Conservation (phyloP, 2,329 filamentous ascomycete genomes). For the Sordariomycetes sp. region DNA sequence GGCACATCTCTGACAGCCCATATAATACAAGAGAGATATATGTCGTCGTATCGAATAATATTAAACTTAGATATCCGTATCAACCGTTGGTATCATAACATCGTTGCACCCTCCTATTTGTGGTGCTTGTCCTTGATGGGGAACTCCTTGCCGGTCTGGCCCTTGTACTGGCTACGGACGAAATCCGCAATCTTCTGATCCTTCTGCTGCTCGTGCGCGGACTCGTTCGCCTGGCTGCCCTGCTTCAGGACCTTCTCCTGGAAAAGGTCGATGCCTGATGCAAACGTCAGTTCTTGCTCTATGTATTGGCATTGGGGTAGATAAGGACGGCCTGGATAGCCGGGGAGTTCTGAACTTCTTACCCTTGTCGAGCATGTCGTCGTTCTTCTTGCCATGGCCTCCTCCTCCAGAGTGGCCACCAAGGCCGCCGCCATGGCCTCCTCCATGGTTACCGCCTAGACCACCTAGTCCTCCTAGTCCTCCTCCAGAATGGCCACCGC, state of each 20-base stretch:
- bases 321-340: not conserved
- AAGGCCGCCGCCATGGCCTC: not conserved
- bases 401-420: conserved; percentile 24
- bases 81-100: no score
- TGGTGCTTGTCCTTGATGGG: conserved; percentile 59
- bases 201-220: conserved; percentile 70
- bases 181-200: conserved; percentile 69
- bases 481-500: not conserved
- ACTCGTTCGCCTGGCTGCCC: conserved; percentile 62
- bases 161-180: conserved; percentile 63
- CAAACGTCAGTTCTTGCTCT: not conserved
- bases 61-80: no score
- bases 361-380: conserved; percentile 79
- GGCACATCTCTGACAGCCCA: no score
- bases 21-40: no score
- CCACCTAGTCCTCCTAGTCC: no score
- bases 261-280: no score
- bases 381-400: conserved; percentile 65
- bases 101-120: conserved; percentile 10
- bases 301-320: not conserved
- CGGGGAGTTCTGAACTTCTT: not conserved
- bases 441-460: not conserved
- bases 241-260: no score
- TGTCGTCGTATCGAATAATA: no score
- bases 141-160: conserved; percentile 54